Evolutionary conservation across 345 rosid species (phyloP).

Genomic region (Bruguiera sexangula): DNA sequence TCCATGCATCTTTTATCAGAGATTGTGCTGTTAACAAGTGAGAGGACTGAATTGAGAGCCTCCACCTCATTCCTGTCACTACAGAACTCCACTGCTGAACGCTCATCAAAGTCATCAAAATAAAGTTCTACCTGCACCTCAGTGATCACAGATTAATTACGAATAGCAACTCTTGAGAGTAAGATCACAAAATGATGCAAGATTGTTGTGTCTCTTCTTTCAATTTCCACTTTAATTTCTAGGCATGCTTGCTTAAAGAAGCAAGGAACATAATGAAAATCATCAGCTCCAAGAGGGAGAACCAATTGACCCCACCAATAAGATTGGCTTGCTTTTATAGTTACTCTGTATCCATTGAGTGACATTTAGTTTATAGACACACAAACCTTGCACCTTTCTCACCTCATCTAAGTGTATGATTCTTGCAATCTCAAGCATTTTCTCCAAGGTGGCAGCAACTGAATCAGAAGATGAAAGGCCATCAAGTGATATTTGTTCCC

Average conservation of each 20-base stretch:
- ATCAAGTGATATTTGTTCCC: constrained; percentile 38
- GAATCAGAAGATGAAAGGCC: constrained; percentile 37
- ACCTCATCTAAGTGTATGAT: constrained; percentile 73
- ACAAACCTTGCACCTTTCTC: constrained; percentile 9
- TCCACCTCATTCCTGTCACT: constrained; percentile 75
- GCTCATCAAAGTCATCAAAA: constrained; percentile 47
- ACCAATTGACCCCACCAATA: not conserved
- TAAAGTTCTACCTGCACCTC: constrained; percentile 78
- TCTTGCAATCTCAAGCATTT: constrained; percentile 59
- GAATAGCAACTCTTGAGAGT: not conserved
- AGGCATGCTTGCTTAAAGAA: not conserved
- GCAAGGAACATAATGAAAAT: not conserved
- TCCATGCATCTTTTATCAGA: constrained; percentile 22
- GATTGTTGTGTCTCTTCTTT: no score
- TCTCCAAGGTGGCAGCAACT: constrained; percentile 32
- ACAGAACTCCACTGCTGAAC: constrained; percentile 39
- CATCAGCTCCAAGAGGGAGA: no score
- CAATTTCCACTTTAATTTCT: no score
- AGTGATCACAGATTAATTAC: not conserved
- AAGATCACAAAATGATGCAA: not conserved
- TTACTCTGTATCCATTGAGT: constrained; percentile 1
- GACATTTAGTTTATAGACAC: not conserved
- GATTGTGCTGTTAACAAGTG: constrained; percentile 27
- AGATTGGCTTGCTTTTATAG: constrained; percentile 6
- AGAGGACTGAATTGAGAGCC: constrained; percentile 58